Evolutionary conservation across 164 flowering plant genomes (phyloP).

Genomic region (Stephania japonica): DNA sequence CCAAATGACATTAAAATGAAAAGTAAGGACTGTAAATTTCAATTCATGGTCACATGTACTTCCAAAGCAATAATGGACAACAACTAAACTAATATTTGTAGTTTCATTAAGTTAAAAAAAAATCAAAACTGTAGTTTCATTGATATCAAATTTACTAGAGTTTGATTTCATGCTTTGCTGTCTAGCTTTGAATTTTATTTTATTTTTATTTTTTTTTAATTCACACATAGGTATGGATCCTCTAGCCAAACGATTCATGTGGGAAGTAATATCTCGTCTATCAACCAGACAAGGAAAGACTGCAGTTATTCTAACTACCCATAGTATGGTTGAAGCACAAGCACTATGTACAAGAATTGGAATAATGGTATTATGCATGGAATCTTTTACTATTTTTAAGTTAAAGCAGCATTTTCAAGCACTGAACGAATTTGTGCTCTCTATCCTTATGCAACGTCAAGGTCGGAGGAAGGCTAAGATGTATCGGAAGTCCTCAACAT

Average conservation of each 20-base stretch:
- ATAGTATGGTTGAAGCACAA: slow-evolving; percentile 99
- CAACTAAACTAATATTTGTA: background rate
- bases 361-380: slow-evolving; percentile 63
- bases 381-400: background rate
- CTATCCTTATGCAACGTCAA: slow-evolving; percentile 21
- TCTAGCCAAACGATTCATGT: slow-evolving; percentile 95
- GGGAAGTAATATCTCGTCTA: slow-evolving; percentile 95
- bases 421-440: slow-evolving; percentile 3
- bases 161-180: background rate
- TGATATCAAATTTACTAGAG: background rate
- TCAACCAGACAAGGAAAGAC: slow-evolving; percentile 96
- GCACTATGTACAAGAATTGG: slow-evolving; percentile 96
- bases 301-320: slow-evolving; percentile 96
- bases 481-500: slow-evolving; percentile 98
- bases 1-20: background rate
- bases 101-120: too few relatives aligned
- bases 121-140: too few relatives aligned
- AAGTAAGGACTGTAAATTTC: background rate
- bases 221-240: slow-evolving; percentile 88
- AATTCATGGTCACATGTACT: background rate
- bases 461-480: slow-evolving; percentile 91
- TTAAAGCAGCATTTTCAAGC: slow-evolving; percentile 1
- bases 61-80: background rate
- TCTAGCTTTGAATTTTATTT: too few relatives aligned
- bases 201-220: slow-evolving; percentile 3